phyloP scores from a whole-genome alignment of 257 asterid genomes.

The Gentiana straminea region DNA sequence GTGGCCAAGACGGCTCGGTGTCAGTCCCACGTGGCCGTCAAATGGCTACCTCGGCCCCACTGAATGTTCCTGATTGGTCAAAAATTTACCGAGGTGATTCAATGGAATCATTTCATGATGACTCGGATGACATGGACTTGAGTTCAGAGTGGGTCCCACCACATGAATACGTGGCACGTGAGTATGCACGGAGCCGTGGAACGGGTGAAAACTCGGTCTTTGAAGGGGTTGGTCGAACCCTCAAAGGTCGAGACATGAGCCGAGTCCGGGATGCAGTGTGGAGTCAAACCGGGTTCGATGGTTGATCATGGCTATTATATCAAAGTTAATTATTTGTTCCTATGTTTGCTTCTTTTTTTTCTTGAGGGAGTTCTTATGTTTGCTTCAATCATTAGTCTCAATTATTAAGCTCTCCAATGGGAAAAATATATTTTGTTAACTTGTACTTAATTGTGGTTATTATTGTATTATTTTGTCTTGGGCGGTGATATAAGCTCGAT shows the following conservation, averaged over 20 bases:
- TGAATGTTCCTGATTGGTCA: constrained; percentile 82
- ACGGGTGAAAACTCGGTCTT: constrained; percentile 48
- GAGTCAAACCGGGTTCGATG: constrained; percentile 91
- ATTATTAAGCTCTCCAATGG: not conserved
- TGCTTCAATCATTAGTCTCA: not conserved
- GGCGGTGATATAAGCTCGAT: constrained; percentile 10
- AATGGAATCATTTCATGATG: constrained; percentile 50
- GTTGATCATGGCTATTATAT: constrained; percentile 17
- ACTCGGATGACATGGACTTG: constrained; percentile 28
- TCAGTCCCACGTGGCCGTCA: constrained; percentile 38
- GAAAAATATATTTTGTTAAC: not conserved
- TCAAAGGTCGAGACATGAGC: constrained; percentile 83
- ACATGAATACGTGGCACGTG: constrained; percentile 74
- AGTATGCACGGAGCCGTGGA: constrained; percentile 34
- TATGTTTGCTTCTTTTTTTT: not conserved
- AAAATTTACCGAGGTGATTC: constrained; percentile 60
- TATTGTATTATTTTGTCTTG: constrained; percentile 5
- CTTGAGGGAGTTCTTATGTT: not conserved
- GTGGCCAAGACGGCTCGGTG: constrained; percentile 23
- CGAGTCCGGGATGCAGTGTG: constrained; percentile 90
- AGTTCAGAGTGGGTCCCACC: constrained; percentile 59
- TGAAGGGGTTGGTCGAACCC: constrained; percentile 79
- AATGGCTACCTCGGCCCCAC: constrained; percentile 65
- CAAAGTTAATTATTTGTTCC: constrained; percentile 2
- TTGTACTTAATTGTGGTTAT: not conserved